Base-by-base conservation (phyloP, 2,329 filamentous ascomycete genomes). In the Alternaria dauci region DNA sequence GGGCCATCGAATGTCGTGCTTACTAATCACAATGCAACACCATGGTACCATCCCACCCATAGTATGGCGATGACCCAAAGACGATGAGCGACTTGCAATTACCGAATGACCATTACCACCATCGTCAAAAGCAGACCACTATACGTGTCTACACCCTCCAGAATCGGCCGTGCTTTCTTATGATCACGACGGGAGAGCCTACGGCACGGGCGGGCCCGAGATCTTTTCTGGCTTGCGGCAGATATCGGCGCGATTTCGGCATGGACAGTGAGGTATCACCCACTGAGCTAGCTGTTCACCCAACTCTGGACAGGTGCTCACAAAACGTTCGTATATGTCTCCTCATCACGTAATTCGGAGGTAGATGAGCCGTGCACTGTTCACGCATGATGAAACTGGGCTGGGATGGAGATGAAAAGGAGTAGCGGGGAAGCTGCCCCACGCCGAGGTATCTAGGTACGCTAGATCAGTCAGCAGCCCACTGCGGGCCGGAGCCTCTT, bases 141-240 rank as follows among this genome's bases (percentile, higher is more conserved):
- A 23, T 4, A 23, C 20, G 20, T 23, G 20, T 23, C 20, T 23
- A 23, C 20, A 23, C 20, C 20, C 20, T 23, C 4, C 20, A 23
- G 20, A 23, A 23, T 23, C 20, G 20, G 18, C 7, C 23, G 18
- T 34, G 4, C 23, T 48, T n/a, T 8, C 5, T 25, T 18, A 11
- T 36, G 30, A 4, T 34, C 18, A 12, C 23, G n/a, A 16, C 28
- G 28, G 30, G 11, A 48, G 28, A 25, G 11, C 25, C 46, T 14
- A 28, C 30, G n/a, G 30, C 7, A 30, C 46, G 46, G 46, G 46
- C 46, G 30, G 30, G 34, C 46, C 46, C 30, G 46, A 48, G 30
- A 48, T 48, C 46, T n/a, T 48, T 18, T n/a, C n/a, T 18, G 44
- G 44, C 44, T 16, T 48, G 28, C 46, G 30, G 46, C 46, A 34